Conservation (phyloP, 1,284 basidiomycete genomes). For the Rhizoctonia solani region DNA sequence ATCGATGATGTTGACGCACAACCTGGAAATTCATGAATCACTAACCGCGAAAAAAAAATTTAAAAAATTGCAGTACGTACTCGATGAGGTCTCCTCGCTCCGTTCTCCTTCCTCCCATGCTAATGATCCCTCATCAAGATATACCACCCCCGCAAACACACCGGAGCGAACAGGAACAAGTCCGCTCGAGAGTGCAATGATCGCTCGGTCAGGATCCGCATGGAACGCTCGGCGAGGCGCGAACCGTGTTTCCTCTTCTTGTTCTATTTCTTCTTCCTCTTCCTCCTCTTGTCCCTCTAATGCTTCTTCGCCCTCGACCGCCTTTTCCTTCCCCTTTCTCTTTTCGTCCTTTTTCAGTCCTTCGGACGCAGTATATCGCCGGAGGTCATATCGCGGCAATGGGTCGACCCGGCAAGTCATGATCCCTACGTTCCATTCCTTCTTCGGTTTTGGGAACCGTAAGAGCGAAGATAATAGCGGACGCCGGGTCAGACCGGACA, state of each 20-base stretch:
- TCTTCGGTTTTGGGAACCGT: slow-evolving; percentile 12
- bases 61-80: too few relatives aligned
- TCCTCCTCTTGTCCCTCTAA: not conserved
- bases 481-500: slow-evolving; percentile 2
- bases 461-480: slow-evolving; percentile 6
- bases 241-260: slow-evolving; percentile 11
- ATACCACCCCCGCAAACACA: slow-evolving; percentile 23
- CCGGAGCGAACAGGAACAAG: slow-evolving; percentile 19
- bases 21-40: too few relatives aligned
- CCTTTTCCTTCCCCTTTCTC: not conserved
- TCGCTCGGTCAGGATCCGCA: slow-evolving; percentile 26
- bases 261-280: not conserved
- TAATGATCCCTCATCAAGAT: slow-evolving; percentile 20
- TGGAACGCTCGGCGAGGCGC: slow-evolving; percentile 18
- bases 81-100: too few relatives aligned
- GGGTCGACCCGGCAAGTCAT: slow-evolving; percentile 33
- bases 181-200: slow-evolving; percentile 30
- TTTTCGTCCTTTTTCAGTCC: not conserved
- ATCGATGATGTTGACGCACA: too few relatives aligned
- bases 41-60: too few relatives aligned
- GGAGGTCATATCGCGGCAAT: slow-evolving; percentile 1
- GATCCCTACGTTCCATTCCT: slow-evolving; percentile 31
- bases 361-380: not conserved
- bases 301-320: not conserved
- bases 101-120: slow-evolving; percentile 26